phyloP scores from a whole-genome alignment of 2,329 filamentous ascomycete species.

The Ophiostoma populinum region DNA sequence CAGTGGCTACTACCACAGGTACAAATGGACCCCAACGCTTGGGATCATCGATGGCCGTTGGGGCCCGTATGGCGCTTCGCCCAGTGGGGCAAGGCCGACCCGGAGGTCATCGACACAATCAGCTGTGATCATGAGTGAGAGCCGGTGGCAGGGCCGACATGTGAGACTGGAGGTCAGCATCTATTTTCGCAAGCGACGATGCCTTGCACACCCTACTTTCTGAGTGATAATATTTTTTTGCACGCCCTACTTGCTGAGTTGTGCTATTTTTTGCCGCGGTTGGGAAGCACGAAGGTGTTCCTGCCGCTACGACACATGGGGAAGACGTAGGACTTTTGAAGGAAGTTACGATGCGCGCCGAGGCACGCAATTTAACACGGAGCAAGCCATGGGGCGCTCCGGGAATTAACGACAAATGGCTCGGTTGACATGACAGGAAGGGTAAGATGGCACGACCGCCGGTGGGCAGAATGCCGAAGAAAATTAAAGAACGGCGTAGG shows the following conservation, averaged over 20 bases:
- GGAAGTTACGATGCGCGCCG: not conserved
- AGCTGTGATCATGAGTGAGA: not conserved
- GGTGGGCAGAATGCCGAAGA: not conserved
- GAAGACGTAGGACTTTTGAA: slow-evolving; percentile 1
- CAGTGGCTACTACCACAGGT: too few species aligned
- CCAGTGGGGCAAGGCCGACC: slow-evolving; percentile 3
- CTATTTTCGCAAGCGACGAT: too few species aligned
- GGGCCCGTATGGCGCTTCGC: slow-evolving; percentile 2
- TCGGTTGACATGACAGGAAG: slow-evolving; percentile 1
- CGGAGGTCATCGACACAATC: slow-evolving; percentile 5
- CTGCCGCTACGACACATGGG: not conserved
- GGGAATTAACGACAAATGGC: slow-evolving; percentile 1
- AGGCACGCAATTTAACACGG: slow-evolving; percentile 1
- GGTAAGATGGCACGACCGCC: slow-evolving; percentile 1
- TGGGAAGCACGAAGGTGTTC: too few species aligned
- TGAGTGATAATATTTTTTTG: too few species aligned
- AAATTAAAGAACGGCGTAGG: slow-evolving; percentile 4
- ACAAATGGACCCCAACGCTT: slow-evolving; percentile 1
- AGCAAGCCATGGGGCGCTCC: slow-evolving; percentile 7
- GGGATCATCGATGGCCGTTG: slow-evolving; percentile 6
- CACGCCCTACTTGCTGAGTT: too few species aligned
- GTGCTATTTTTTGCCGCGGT: too few species aligned
- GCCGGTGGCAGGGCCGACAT: too few species aligned
- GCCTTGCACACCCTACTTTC: too few species aligned
- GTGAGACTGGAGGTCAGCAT: too few species aligned